Conservation (phyloP, 1,139 yeast genomes). For the Lodderomyces beijingensis region DNA sequence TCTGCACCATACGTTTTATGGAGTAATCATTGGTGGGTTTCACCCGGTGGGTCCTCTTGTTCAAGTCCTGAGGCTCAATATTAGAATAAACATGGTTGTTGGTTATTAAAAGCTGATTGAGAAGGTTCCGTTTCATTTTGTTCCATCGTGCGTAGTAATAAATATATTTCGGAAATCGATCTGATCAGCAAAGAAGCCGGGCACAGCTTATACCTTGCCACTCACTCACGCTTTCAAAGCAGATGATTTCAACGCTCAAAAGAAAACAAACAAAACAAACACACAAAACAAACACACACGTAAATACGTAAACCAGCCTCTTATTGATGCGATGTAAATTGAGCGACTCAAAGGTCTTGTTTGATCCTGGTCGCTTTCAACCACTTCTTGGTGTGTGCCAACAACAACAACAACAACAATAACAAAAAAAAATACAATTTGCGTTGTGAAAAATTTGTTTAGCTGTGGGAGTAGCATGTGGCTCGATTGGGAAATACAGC, state of each 20-base stretch:
- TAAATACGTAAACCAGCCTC: no score
- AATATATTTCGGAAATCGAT: not conserved
- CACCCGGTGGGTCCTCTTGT: constrained; percentile 18
- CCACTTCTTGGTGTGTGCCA: no score
- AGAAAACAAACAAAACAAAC: not conserved
- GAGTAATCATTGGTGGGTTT: constrained; percentile 15
- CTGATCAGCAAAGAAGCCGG: not conserved
- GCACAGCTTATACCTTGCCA: no score
- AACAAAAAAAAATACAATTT: not conserved
- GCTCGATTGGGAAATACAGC: no score
- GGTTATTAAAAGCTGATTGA: constrained; percentile 25
- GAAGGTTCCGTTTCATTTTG: constrained; percentile 18
- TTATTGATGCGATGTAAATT: no score
- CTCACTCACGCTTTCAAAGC: not conserved
- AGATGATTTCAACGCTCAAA: not conserved
- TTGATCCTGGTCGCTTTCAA: no score
- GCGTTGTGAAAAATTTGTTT: no score
- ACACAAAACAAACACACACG: no score
- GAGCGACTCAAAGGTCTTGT: no score
- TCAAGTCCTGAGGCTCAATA: constrained; percentile 16
- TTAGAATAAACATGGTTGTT: constrained; percentile 24
- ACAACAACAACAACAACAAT: constrained; percentile 1
- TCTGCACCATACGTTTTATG: constrained; percentile 13
- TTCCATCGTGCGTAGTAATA: not conserved
- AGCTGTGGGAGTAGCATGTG: no score